Evolutionary conservation across 1,139 yeast species (phyloP).

Genomic region (Taiozyma sp.): DNA sequence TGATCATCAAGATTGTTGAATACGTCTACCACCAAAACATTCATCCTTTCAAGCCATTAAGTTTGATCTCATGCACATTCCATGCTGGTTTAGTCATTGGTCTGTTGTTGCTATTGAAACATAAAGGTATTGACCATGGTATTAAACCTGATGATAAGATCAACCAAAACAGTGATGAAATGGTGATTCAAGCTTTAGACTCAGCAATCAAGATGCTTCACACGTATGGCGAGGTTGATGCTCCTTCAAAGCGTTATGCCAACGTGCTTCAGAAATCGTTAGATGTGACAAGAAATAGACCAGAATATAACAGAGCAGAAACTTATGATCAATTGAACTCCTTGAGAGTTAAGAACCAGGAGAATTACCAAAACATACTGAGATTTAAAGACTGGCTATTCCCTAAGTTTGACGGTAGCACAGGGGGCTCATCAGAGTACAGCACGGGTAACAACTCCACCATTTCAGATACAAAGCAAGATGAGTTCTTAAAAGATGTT

Average conservation of each 20-base stretch:
- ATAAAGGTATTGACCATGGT: conserved; percentile 14
- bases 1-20: conserved; percentile 32
- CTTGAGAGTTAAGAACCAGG: conserved; percentile 6
- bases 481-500: conserved; percentile 16
- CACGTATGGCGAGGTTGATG: conserved; percentile 24
- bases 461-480: conserved; percentile 5
- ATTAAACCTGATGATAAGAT: conserved; percentile 11
- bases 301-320: conserved; percentile 1
- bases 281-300: conserved; percentile 13
- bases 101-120: conserved; percentile 17
- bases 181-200: conserved; percentile 20
- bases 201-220: conserved; percentile 21
- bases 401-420: conserved; percentile 12
- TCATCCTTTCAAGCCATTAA: conserved; percentile 31
- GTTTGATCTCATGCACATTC: conserved; percentile 25
- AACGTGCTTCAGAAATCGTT: conserved; percentile 19
- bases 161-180: conserved; percentile 6
- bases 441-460: conserved; percentile 1
- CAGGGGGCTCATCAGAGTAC: background rate
- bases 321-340: background rate
- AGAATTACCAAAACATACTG: conserved; percentile 15
- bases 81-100: conserved; percentile 28
- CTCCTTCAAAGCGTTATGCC: conserved; percentile 21
- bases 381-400: conserved; percentile 23
- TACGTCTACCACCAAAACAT: conserved; percentile 24